Conservation (phyloP, 257 asterid genomes). For the Coffea canephora region DNA sequence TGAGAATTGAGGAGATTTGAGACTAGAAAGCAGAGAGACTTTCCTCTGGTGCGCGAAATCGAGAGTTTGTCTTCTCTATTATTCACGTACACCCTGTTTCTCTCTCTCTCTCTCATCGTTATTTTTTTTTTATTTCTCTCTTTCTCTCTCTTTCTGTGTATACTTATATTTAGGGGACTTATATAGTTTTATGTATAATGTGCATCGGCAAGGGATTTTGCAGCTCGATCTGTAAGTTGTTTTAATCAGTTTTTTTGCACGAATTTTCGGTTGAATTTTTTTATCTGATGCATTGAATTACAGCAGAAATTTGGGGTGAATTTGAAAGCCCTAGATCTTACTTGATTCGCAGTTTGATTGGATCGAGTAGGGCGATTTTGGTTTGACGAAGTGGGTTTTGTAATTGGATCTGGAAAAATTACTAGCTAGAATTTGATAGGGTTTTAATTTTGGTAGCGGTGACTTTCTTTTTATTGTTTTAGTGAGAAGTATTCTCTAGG, state of each 20-base stretch:
- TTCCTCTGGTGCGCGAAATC: slow-evolving; percentile 49
- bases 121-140: not conserved
- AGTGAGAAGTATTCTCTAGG: slow-evolving; percentile 17
- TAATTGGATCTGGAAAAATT: slow-evolving; percentile 48
- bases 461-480: slow-evolving; percentile 8
- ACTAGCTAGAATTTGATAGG: slow-evolving; percentile 38
- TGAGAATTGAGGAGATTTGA: slow-evolving; percentile 27
- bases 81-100: not conserved
- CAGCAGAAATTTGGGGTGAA: slow-evolving; percentile 11
- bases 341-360: slow-evolving; percentile 25
- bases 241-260: slow-evolving; percentile 9
- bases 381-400: slow-evolving; percentile 28
- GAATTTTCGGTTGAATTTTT: slow-evolving; percentile 1
- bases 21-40: not conserved
- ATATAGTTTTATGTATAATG: slow-evolving; percentile 21
- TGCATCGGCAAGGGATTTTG: slow-evolving; percentile 20
- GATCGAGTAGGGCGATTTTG: slow-evolving; percentile 30
- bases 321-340: slow-evolving; percentile 57
- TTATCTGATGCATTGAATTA: slow-evolving; percentile 26
- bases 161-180: slow-evolving; percentile 7
- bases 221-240: slow-evolving; percentile 55
- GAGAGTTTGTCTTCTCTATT: slow-evolving; percentile 46
- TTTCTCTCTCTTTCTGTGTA: not conserved
- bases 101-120: not conserved
- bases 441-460: slow-evolving; percentile 31